phyloP scores from a whole-genome alignment of 192 early-diverging fungal genomes.

The Coemansia interrupta region DNA sequence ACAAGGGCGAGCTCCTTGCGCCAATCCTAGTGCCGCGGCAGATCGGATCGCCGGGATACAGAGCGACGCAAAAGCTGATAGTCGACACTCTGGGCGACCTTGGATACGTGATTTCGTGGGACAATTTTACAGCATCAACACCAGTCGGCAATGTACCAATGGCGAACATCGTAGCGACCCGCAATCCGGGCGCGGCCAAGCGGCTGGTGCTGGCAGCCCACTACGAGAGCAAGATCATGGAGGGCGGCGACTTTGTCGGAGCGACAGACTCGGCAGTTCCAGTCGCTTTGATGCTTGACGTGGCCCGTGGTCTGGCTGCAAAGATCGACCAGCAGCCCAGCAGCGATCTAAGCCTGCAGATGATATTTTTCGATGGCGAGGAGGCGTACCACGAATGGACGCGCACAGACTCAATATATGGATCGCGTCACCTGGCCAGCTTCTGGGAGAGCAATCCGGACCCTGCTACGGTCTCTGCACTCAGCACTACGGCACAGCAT shows the following conservation, averaged over 20 bases:
- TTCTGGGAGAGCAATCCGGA: conserved; percentile 65
- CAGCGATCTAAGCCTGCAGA: conserved; percentile 65
- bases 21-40: conserved; percentile 79
- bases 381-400: conserved; percentile 84
- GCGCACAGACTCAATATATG: conserved; percentile 81
- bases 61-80: conserved; percentile 68
- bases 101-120: conserved; percentile 76
- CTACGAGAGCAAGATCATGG: conserved; percentile 85
- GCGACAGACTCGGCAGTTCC: conserved; percentile 90
- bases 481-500: conserved; percentile 20
- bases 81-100: conserved; percentile 61
- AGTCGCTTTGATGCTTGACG: conserved; percentile 83
- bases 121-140: conserved; percentile 71
- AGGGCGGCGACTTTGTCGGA: conserved; percentile 68
- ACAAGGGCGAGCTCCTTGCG: conserved; percentile 58
- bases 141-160: conserved; percentile 74
- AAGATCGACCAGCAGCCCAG: conserved; percentile 53
- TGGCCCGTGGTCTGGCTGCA: conserved; percentile 67
- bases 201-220: conserved; percentile 87
- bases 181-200: conserved; percentile 66
- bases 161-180: conserved; percentile 87
- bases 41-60: conserved; percentile 70
- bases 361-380: conserved; percentile 98
- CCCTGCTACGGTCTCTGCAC: conserved; percentile 33
- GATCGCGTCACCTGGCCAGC: conserved; percentile 78